Conservation (phyloP, 306 rosid genomes). For the Cicer cuneatum region DNA sequence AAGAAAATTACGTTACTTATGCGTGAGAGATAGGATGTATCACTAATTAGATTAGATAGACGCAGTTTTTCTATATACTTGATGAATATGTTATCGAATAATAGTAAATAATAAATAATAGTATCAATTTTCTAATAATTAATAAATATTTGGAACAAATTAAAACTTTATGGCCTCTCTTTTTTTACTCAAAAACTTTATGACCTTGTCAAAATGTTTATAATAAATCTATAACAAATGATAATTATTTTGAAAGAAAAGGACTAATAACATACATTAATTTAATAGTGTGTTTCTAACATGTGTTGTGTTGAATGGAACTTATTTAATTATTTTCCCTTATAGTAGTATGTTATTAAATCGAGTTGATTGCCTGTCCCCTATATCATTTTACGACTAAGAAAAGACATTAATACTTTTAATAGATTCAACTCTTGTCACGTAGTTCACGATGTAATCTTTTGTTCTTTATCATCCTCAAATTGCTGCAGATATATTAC, state of each 20-base stretch:
- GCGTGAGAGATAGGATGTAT: constrained; percentile 40
- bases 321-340: not conserved
- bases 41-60: not conserved
- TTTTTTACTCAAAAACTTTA: no score
- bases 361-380: constrained; percentile 52
- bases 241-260: not conserved
- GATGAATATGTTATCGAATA: not conserved
- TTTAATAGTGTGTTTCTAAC: constrained; percentile 21
- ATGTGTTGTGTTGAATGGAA: constrained; percentile 17
- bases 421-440: constrained; percentile 45
- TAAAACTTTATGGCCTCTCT: no score
- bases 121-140: no score
- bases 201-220: no score
- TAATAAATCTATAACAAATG: not conserved
- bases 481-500: constrained; percentile 8
- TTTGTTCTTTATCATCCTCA: not conserved
- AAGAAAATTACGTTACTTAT: constrained; percentile 38
- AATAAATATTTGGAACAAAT: not conserved
- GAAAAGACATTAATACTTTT: constrained; percentile 18
- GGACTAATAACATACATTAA: constrained; percentile 22
- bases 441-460: constrained; percentile 36
- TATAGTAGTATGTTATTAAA: constrained; percentile 36
- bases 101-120: no score
- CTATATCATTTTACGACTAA: constrained; percentile 32
- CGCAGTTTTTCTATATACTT: no score